Evolutionary conservation across 2,329 filamentous ascomycete species (phyloP).

Genomic region (Xylariaceae sp.): DNA sequence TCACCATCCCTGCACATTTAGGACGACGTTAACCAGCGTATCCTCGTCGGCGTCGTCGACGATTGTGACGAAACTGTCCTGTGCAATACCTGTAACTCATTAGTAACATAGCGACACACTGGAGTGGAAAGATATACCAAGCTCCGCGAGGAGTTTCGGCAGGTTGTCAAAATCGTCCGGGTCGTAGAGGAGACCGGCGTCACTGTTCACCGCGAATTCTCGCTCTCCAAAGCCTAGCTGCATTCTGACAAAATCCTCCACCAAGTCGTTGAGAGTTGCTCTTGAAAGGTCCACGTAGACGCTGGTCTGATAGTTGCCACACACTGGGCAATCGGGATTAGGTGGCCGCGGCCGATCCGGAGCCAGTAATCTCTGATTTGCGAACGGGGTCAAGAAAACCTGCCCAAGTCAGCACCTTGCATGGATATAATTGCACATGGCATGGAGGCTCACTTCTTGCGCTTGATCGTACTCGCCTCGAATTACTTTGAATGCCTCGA

Average conservation of each 20-base stretch:
- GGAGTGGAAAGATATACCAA: conserved; percentile 43
- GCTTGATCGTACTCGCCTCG: conserved; percentile 61
- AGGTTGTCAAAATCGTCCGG: conserved; percentile 83
- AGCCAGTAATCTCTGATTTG: conserved; percentile 48
- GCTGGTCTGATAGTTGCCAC: conserved; percentile 63
- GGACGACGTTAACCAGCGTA: conserved; percentile 70
- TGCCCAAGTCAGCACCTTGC: conserved; percentile 22
- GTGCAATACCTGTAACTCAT: conserved; percentile 49
- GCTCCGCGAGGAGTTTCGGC: conserved; percentile 66
- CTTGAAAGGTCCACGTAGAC: conserved; percentile 60
- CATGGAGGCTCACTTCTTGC: conserved; percentile 65
- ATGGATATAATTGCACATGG: too few relatives aligned
- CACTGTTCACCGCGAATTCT: conserved; percentile 71
- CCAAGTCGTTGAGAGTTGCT: conserved; percentile 71
- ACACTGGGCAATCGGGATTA: conserved; percentile 77
- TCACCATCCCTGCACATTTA: conserved; percentile 59
- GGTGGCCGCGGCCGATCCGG: conserved; percentile 53
- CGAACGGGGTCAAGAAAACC: conserved; percentile 73
- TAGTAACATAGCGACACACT: conserved; percentile 12
- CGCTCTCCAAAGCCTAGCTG: conserved; percentile 69
- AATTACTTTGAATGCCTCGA: conserved; percentile 88
- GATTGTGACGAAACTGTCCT: conserved; percentile 71
- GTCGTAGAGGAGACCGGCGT: conserved; percentile 77
- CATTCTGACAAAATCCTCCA: conserved; percentile 63
- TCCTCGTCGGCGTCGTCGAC: conserved; percentile 73